phyloP scores from a whole-genome alignment of 225 moss, liverwort and hornwort species.

The Pseudisothecium myosuroides region DNA sequence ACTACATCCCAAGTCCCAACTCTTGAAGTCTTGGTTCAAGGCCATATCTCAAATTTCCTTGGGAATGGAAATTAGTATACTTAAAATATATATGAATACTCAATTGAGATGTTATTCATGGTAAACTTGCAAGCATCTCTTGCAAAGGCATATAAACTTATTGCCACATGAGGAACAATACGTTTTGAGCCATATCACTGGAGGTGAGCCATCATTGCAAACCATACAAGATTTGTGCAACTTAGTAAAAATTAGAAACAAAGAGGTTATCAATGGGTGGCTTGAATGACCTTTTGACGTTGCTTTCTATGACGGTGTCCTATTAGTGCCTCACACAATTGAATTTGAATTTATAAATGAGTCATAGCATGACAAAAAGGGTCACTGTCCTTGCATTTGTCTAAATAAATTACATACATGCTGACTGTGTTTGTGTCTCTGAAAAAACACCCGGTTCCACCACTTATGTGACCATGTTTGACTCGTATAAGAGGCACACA shows the following conservation, averaged over 20 bases:
- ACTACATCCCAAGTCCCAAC: neutral
- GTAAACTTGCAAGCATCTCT: neutral
- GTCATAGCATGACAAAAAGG: too few relatives aligned
- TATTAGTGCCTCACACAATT: neutral
- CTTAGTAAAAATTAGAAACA: fast-evolving
- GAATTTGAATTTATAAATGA: neutral
- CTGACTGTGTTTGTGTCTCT: fast-evolving
- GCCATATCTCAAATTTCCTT: neutral
- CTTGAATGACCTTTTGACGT: fast-evolving
- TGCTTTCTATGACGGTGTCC: too few relatives aligned
- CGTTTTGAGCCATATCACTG: fast-evolving
- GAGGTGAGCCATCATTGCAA: neutral
- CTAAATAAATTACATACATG: neutral
- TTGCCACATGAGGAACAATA: neutral
- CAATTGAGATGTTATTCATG: neutral
- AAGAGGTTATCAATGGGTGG: fast-evolving
- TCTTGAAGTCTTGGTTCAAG: neutral
- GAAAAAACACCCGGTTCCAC: too few relatives aligned
- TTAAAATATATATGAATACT: neutral
- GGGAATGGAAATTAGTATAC: too few relatives aligned
- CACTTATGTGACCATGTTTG: neutral
- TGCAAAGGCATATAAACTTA: neutral
- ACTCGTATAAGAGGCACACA: neutral
- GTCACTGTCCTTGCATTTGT: neutral
- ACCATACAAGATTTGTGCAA: neutral